Base-by-base conservation (phyloP, 768 basidiomycete species). In the Cyathus striatus region DNA sequence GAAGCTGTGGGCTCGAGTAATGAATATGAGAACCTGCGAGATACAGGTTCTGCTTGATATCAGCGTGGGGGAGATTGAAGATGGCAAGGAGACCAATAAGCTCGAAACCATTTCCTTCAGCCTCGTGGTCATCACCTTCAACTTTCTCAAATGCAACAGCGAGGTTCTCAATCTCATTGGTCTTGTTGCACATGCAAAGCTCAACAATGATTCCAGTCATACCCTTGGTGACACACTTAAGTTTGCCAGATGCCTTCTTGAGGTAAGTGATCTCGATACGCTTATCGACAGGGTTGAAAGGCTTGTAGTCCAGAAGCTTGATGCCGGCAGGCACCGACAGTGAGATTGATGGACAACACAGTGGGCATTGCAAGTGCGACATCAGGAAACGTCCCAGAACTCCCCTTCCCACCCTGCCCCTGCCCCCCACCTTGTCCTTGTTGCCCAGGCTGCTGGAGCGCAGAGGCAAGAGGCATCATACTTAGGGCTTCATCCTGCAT, bases 281-380 rank as follows among this genome's bases (percentile, higher is more conserved):
- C 76, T 97, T 97, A 76, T 95, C 92, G 54, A 94, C 91, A 35
- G 95, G 95, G 77, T 97, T 96, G 80, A 97, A 98, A 10, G 94
- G 94, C 75, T 97, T 97, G 78, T 97, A 98, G 65, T 98, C 94
- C 59, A 97, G 75, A 30, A 98, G 83, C 63, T 89, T 93, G 73
- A 98, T 95, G 20, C 93, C 93, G 33, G 76, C 78, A 93, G 37
- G 95, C 95, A 68, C 95, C 95, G 60, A 98, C 94, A 39, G 95
- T 94, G 56, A 97, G 90, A 22, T 95, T 97, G 65, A 97, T 95
- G 43, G 93, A 96, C 45, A 98, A 69, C 51, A 98, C 94, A 45
- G 95, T 98, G 52, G 95, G 95, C 95, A 98, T 98, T 60, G 95
- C 95, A 66, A 97, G 97, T 56, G 95, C 95, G 60, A 98, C 97